Evolutionary conservation across 768 basidiomycete species (phyloP), one percentile per base, ranked within the genome.

Genomic region (Pleurotus pulmonarius): DNA sequence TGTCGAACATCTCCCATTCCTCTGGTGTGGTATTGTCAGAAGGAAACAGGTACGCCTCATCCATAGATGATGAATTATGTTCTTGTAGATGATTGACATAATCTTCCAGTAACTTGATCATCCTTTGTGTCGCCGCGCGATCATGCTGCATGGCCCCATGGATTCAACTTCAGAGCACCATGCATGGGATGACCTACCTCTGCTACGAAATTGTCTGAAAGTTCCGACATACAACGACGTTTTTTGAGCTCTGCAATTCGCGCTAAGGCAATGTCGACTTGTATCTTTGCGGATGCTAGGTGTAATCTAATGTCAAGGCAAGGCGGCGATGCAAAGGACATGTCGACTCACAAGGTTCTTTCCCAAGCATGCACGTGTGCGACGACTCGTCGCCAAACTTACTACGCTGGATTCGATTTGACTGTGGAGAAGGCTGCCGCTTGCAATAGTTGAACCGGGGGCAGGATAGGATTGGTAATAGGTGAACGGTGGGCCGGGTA

Each of bases 301-400:
- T 9, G 29, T 11, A 34, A 34, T 34, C 29, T 34, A 34, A 34
- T 34, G 2, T 34, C 1, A 34, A 34, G 29, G 29, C 29, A 11
- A 34, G 29, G 29, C 29, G 29, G 29, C 3, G 29, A 4, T 34
- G 29, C 29, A 34, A 34, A 34, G 29, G 29, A 34, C 38, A 16
- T 8, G 29, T 15, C 15, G 8, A 72, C 85, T 63, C 64, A 90
- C 90, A 82, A 15, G 81, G 77, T 69, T 87, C 83, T 62, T 83
- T 79, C 11, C 89, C 88, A 25, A 94, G 79, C 43, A 89, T 74
- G 68, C 94, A 98, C 0, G 78, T 75, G 66, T 98, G 95, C 2
- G 92, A 87, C 43, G 82, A 72, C 68, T 98, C 95, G 29, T 79
- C 73, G 1, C 94, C 95, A 65, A 98, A 98, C 70, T 94, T 96